Conservation (phyloP, 192 early-diverging fungal genomes). For the Rhizoclosmatium sp. region DNA sequence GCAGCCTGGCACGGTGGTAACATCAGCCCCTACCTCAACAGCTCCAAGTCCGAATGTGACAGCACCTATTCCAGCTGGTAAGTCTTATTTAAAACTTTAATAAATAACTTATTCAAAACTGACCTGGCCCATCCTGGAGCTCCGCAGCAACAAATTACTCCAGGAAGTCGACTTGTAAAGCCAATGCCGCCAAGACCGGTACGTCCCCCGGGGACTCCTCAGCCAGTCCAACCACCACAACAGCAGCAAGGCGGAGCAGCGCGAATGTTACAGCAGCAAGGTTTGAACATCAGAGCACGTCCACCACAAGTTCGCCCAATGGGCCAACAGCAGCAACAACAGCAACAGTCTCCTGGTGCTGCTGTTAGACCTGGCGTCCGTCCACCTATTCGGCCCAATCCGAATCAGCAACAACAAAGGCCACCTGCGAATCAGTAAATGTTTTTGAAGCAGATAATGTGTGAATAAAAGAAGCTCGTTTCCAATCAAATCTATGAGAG, state of each 20-base stretch:
- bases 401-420: not conserved
- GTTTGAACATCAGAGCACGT: not conserved
- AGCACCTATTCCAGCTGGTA: not conserved
- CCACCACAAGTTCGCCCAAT: not conserved
- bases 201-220: not conserved
- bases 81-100: not conserved
- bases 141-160: not conserved
- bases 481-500: not conserved
- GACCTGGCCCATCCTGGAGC: not conserved
- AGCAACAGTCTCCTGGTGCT: not conserved
- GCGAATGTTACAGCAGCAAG: slow-evolving; percentile 11
- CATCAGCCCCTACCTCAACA: not conserved
- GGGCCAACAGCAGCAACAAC: not conserved
- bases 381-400: not conserved
- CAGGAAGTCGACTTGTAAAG: not conserved
- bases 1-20: not conserved
- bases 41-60: not conserved
- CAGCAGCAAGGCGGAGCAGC: not conserved
- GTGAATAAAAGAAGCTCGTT: not conserved
- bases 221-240: not conserved
- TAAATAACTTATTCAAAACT: not conserved
- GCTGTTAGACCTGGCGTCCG: not conserved
- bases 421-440: not conserved
- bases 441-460: not conserved
- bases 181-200: not conserved